Conservation (phyloP, 2,329 filamentous ascomycete species). For the Hymenoscyphus scutula region DNA sequence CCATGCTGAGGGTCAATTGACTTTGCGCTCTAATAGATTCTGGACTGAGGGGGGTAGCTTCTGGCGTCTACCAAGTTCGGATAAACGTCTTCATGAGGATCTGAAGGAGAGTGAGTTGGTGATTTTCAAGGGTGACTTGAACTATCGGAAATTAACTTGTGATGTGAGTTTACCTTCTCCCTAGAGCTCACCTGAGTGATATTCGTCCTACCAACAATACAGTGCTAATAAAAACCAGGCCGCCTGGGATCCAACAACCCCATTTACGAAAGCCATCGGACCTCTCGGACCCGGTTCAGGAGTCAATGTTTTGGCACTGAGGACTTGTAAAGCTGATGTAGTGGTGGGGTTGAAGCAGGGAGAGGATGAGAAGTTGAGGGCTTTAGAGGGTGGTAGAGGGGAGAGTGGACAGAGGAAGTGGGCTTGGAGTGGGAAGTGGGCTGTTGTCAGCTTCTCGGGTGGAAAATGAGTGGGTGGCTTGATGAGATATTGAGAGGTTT, state of each 20-base stretch:
- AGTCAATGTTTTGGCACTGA: constrained; percentile 78
- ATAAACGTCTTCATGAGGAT: constrained; percentile 68
- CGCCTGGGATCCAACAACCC: constrained; percentile 81
- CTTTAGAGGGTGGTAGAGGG: constrained; percentile 66
- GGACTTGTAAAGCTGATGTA: constrained; percentile 95
- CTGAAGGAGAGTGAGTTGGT: constrained; percentile 81
- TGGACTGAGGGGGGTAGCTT: constrained; percentile 89
- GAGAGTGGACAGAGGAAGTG: constrained; percentile 68
- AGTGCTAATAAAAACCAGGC: constrained; percentile 49
- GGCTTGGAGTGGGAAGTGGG: constrained; percentile 97
- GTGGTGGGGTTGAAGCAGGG: constrained; percentile 84
- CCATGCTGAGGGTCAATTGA: constrained; percentile 79
- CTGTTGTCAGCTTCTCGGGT: constrained; percentile 81
- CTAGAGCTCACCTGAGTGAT: background rate
- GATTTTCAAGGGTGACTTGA: constrained; percentile 95
- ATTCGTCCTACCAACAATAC: too few relatives aligned
- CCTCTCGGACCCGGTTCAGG: constrained; percentile 80
- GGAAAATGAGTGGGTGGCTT: constrained; percentile 49
- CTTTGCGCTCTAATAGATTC: constrained; percentile 80
- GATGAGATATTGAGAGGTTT: background rate
- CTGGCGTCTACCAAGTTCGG: constrained; percentile 76
- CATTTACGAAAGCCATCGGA: constrained; percentile 81
- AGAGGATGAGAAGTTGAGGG: constrained; percentile 75
- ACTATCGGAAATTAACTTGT: constrained; percentile 88
- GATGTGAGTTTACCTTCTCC: constrained; percentile 61